Percentiles rank a stretch among this genome's conserved stretches.
Conservation (phyloP, 768 basidiomycete species). For the Hygrocybe coccinea region DNA sequence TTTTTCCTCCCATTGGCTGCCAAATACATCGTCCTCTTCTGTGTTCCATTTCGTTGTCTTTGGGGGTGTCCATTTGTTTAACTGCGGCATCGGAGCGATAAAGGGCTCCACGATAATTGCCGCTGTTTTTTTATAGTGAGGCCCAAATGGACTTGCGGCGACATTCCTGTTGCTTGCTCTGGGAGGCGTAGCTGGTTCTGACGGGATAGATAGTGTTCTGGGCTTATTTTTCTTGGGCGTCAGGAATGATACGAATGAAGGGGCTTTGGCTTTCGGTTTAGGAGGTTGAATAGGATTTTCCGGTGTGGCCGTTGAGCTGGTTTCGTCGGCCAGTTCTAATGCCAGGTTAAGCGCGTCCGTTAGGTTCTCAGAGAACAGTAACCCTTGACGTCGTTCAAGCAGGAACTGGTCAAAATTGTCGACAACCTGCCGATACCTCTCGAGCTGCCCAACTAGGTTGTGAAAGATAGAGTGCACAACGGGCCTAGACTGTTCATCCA, state of each 20-base stretch:
- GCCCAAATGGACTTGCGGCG: slow-evolving; percentile 73
- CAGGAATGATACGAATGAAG: slow-evolving; percentile 69
- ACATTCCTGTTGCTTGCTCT: slow-evolving; percentile 37
- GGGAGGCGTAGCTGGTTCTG: slow-evolving; percentile 46
- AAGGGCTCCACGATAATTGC: slow-evolving; percentile 69
- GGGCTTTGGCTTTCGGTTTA: slow-evolving; percentile 45
- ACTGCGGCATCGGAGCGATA: slow-evolving; percentile 52
- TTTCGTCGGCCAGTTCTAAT: slow-evolving; percentile 57
- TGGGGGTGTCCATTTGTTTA: slow-evolving; percentile 61
- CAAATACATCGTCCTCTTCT: slow-evolving; percentile 72
- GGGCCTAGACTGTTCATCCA: slow-evolving; percentile 71
- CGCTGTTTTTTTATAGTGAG: slow-evolving; percentile 77
- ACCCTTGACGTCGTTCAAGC: slow-evolving; percentile 78
- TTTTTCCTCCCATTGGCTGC: slow-evolving; percentile 37
- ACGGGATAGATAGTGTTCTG: slow-evolving; percentile 26
- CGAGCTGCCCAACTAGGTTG: slow-evolving; percentile 74
- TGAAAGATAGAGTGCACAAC: slow-evolving; percentile 78
- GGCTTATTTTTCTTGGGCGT: slow-evolving; percentile 68
- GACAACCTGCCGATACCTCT: slow-evolving; percentile 69
- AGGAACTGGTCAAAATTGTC: slow-evolving; percentile 81
- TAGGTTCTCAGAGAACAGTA: slow-evolving; percentile 88
- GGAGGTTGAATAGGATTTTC: slow-evolving; percentile 23
- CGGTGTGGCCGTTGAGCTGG: slow-evolving; percentile 21
- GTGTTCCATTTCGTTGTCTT: slow-evolving; percentile 47
- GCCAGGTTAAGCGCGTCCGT: slow-evolving; percentile 79